phyloP scores from a whole-genome alignment of 2,329 filamentous ascomycete species.

The Geosmithia putterillii region DNA sequence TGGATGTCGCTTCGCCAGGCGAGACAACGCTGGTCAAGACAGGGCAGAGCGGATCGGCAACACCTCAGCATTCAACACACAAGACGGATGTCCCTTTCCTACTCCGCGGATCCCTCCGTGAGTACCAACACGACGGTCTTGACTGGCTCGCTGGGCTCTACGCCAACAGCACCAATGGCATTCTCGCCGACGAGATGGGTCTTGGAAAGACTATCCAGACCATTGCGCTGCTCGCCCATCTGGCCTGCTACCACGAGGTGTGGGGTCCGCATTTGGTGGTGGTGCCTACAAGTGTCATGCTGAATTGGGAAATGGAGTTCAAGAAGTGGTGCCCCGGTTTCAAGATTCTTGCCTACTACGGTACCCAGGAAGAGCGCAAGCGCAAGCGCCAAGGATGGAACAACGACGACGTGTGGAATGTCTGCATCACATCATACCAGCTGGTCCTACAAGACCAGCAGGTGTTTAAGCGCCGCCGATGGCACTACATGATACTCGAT shows the following conservation, averaged over 20 bases:
- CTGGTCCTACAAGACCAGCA: conserved; percentile 88
- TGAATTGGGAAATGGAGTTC: conserved; percentile 99
- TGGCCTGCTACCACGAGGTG: conserved; percentile 78
- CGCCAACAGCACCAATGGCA: conserved; percentile 85
- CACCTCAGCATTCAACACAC: conserved; percentile 12
- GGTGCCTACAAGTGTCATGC: conserved; percentile 94
- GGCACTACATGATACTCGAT: conserved; percentile 98
- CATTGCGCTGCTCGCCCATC: conserved; percentile 82
- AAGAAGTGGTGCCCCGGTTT: conserved; percentile 98
- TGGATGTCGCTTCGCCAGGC: background rate
- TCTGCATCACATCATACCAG: conserved; percentile 96
- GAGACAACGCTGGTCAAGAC: background rate
- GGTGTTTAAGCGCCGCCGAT: conserved; percentile 81
- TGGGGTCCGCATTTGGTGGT: conserved; percentile 96
- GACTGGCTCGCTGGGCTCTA: conserved; percentile 96
- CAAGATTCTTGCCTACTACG: conserved; percentile 96
- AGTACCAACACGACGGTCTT: conserved; percentile 93
- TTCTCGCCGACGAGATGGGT: conserved; percentile 96
- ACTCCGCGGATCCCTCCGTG: conserved; percentile 75
- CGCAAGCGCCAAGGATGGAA: conserved; percentile 88
- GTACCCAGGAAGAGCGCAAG: conserved; percentile 82
- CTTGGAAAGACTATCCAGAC: conserved; percentile 98
- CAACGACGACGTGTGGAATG: conserved; percentile 88
- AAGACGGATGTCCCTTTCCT: conserved; percentile 72
- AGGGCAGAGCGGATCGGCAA: background rate